Evolutionary conservation across 2,329 filamentous ascomycete species (phyloP), one percentile per base, ranked within the genome.

Genomic region (Fusarium chlamydosporum): DNA sequence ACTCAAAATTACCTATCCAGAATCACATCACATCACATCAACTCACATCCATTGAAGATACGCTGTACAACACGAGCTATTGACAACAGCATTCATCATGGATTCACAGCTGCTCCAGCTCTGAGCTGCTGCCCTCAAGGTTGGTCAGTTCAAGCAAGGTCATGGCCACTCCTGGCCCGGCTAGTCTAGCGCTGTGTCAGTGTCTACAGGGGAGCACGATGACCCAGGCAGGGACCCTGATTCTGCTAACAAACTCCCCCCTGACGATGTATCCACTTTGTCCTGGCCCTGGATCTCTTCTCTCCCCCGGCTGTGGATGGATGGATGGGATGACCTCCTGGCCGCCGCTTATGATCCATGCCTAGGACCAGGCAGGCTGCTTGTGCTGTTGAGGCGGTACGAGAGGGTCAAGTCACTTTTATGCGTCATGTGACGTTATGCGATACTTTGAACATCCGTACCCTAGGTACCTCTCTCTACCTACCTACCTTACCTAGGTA

Each of bases 151-250:
- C 7, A 29, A 10, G 29, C 42, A 45, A 45, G 42, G 42, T 65
- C 62, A 65, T 41, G 47, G 42, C 46, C 35, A 35, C 53, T 70
- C 66, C 67, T 58, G 56, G 66, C 26, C 47, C 47, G 33, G 47
- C 34, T 51, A 51, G 47, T 29, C 67, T 70, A 70, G 67, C 56
- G 67, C 50, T 64, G 66, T 69, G 67, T 69, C 67, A 70, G 66
- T 70, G 51, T 63, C 61, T 70, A 69, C 67, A 67, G 66, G 66
- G 67, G 48, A 66, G 38, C 48, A 53, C 57, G 52, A 62, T 67
- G 62, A 41, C 54, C 31, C 46, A 37, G 66, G 41, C 65, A 63
- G 67, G 67, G 67, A 69, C 67, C 67, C 67, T 69, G 66, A 69
- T 69, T 69, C 66, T 69, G 38, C 65, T 45, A 45, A 26, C 7